Evolutionary conservation across 371 early-diverging fungal genomes (phyloP), one percentile per base, ranked within the genome.

Genomic region (Chytridiales sp.): DNA sequence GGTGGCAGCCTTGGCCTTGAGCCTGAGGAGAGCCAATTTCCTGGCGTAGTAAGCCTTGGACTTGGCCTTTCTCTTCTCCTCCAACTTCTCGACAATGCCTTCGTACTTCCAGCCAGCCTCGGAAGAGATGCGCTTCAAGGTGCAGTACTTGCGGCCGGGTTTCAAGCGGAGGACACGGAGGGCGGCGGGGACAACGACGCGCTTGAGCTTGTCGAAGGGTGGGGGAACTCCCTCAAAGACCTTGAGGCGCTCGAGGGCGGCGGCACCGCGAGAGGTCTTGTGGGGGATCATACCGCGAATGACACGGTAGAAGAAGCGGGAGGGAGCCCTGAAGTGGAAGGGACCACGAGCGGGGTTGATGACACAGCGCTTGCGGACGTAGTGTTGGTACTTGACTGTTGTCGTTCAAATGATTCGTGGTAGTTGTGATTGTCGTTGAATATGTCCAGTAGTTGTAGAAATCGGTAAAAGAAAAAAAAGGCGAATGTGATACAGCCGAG

Each of bases 91-190:
- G 70, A 98, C 91, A 62, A 98, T 91, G 64, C 92, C 95, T 69
- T 89, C 82, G 88, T 99, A 95, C 84, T 98, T 99, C 99, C 99
- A 99, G 76, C 99, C 99, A 75, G 97, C 91, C 85, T 97, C 96
- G 71, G 81, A 76, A 58, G 95, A 85, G 72, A 99, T 84, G 70
- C 97, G 91, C 75, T 94, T 91, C 67, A 99, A 75, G 62, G 89
- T 87, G 79, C 92, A 91, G 90, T 82, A 95, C 89, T 96, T 98
- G 79, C 99, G 94, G 55, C 91, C 92, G 60, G 98, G 98, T 82
- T 91, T 88, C 52, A 97, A 85, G 75, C 93, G 88, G 74, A 97
- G 90, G 72, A 95, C 93, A 65, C 95, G 94, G 58, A 99, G 91
- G 52, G 99, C 99, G 59, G 85, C 85, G 70, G 99, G 99, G 60